These are phyloP conservation scores for Tilletia setariae DNA, from an alignment of 1,284 basidiomycete species.

Conservation along the genomic window DNA sequence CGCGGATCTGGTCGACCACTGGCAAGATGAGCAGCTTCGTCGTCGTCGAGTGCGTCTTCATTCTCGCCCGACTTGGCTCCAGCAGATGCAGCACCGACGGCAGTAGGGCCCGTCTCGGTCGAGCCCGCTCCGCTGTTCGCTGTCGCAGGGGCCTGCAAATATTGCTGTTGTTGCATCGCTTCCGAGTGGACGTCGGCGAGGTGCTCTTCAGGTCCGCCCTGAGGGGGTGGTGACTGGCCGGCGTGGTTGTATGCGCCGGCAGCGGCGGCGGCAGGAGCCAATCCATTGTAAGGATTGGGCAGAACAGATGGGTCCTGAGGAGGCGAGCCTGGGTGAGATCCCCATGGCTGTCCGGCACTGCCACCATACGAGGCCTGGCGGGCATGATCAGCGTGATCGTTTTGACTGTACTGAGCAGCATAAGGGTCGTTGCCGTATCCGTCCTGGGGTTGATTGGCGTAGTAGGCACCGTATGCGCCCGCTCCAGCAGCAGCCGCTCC, in stretches of 20 bases:
- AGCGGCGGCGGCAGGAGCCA: background rate
- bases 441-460: conserved; percentile 23
- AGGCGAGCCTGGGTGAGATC: background rate
- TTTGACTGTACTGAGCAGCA: conserved; percentile 10
- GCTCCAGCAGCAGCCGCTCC: conserved; percentile 29
- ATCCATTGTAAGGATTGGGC: conserved; percentile 1
- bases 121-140: background rate
- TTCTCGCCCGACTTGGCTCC: background rate
- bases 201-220: background rate
- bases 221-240: background rate
- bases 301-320: background rate
- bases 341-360: conserved; percentile 8
- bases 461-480: conserved; percentile 32
- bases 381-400: background rate
- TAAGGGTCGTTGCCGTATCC: conserved; percentile 22
- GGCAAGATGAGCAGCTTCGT: background rate
- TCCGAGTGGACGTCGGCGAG: background rate
- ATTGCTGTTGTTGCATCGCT: background rate
- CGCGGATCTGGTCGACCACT: conserved; percentile 7
- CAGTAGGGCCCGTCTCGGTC: background rate
- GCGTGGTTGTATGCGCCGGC: background rate
- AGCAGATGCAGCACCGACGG: background rate
- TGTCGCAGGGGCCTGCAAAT: background rate
- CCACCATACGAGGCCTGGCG: conserved; percentile 10
- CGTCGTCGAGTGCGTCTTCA: background rate